Base-by-base conservation (phyloP, 768 basidiomycete genomes). In the Jaapia argillacea region DNA sequence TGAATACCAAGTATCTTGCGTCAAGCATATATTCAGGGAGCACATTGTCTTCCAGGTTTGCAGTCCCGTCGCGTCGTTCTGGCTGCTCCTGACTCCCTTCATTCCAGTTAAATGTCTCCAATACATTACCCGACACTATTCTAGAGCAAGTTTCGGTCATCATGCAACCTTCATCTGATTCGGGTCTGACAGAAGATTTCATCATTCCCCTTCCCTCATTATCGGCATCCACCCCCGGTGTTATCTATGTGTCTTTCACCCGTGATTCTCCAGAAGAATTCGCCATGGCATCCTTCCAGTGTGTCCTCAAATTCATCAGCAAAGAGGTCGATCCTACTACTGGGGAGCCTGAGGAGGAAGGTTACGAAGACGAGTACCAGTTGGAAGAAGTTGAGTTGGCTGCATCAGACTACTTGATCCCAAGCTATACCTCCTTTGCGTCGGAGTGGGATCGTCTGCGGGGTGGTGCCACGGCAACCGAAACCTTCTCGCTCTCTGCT, bases 351-450 rank as follows among this genome's bases (percentile, higher is more conserved):
- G 96, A 99, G 63, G 90, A 87, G 50, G 93, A 96, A 43, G 96
- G 96, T n/a, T 99, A 98, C 61, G 88, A 92, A 57, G 96, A 98
- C 66, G 94, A 98, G 63, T 99, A 99, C 63, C 88, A 90, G 61
- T 68, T 97, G 35, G 96, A 99, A 61, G 96, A 98, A 48, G 77
- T 96, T 45, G 96, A 98, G 59, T 70, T 99, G 42, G 81, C 84
- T 46, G 93, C 89, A 7, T 86, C 84, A 2, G 94, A 98, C 67
- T 99, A 94, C 61, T 87, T 99, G 56, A 69, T 93, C 31, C 94
- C 96, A n/a, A 92, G 77, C 52, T 98, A 97, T 55, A 80, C 79
- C 7, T 86, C 87, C 20, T 98, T 98, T 65, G 74, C 79, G 44
- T 74, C 85, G 41, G 96, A 99, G 67, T 99, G 96, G 96, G 96